phyloP scores from a whole-genome alignment of 2,329 filamentous ascomycete species.

The Verticillium dahliae region DNA sequence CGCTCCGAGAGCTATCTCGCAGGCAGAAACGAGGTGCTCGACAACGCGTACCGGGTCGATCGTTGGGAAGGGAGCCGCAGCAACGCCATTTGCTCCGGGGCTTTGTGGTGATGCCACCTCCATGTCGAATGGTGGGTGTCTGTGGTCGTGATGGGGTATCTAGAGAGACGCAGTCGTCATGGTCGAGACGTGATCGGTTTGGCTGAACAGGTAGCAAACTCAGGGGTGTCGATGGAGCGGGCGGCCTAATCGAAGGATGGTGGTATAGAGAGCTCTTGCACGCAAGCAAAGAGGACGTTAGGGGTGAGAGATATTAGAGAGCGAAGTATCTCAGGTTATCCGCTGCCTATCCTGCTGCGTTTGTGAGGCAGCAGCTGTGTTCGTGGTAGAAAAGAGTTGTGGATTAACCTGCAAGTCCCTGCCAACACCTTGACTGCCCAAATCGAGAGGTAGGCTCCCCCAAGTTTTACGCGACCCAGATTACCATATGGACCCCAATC shows the following conservation, averaged over 20 bases:
- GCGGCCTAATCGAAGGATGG: conserved; percentile 1
- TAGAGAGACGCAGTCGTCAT: conserved; percentile 9
- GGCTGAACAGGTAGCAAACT: conserved; percentile 2
- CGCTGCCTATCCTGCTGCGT: neutral
- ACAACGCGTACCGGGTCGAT: conserved; percentile 65
- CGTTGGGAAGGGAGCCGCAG: conserved; percentile 39
- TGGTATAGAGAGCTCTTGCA: neutral
- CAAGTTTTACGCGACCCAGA: conserved; percentile 8
- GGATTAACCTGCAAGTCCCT: neutral
- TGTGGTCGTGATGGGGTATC: conserved; percentile 13
- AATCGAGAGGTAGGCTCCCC: neutral
- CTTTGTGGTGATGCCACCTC: conserved; percentile 44
- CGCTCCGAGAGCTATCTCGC: conserved; percentile 69
- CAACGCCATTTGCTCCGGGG: conserved; percentile 39
- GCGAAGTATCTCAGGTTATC: neutral
- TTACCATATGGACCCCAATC: conserved; percentile 20
- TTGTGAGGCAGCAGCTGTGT: conserved; percentile 6
- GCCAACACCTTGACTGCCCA: neutral
- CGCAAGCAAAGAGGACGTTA: conserved; percentile 1
- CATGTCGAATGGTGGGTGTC: conserved; percentile 30
- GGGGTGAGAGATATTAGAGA: neutral
- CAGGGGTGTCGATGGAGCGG: conserved; percentile 4
- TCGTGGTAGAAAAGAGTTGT: neutral
- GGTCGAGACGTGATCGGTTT: conserved; percentile 4
- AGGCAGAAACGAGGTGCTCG: conserved; percentile 64